Evolutionary conservation across 1,139 yeast species (phyloP).

Genomic region (Diutina pseudorugosa): DNA sequence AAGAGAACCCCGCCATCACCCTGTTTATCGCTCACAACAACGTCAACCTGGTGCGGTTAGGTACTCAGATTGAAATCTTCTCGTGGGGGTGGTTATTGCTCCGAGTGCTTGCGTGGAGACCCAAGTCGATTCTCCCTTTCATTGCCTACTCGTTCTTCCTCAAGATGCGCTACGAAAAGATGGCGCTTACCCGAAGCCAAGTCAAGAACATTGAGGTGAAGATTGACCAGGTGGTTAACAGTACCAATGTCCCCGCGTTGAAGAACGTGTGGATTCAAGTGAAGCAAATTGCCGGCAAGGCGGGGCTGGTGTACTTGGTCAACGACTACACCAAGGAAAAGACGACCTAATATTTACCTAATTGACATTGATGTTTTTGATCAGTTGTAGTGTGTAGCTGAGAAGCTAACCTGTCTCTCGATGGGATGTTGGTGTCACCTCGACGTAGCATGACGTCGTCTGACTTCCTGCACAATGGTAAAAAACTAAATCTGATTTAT

Average conservation of each 20-base stretch:
- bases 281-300: slow-evolving; percentile 34
- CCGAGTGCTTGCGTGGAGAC: slow-evolving; percentile 49
- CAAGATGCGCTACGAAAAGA: slow-evolving; percentile 68
- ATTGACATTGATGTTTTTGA: no score
- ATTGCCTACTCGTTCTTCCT: slow-evolving; percentile 52
- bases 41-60: slow-evolving; percentile 57
- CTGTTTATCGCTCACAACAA: slow-evolving; percentile 51
- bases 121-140: slow-evolving; percentile 51
- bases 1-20: slow-evolving; percentile 41
- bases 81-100: slow-evolving; percentile 38
- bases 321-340: slow-evolving; percentile 23
- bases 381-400: no score
- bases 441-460: no score
- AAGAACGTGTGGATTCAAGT: slow-evolving; percentile 50
- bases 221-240: slow-evolving; percentile 50
- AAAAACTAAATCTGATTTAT: no score
- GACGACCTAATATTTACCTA: slow-evolving; percentile 3
- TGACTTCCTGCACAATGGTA: no score
- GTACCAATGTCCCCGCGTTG: slow-evolving; percentile 47
- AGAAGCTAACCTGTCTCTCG: no score
- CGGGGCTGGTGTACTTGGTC: slow-evolving; percentile 21
- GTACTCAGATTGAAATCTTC: slow-evolving; percentile 58
- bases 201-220: slow-evolving; percentile 63
- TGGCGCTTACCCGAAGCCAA: slow-evolving; percentile 51
- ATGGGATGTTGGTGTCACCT: no score